Base-by-base conservation (phyloP, 2,329 filamentous ascomycete genomes). In the Penicillium sp. region DNA sequence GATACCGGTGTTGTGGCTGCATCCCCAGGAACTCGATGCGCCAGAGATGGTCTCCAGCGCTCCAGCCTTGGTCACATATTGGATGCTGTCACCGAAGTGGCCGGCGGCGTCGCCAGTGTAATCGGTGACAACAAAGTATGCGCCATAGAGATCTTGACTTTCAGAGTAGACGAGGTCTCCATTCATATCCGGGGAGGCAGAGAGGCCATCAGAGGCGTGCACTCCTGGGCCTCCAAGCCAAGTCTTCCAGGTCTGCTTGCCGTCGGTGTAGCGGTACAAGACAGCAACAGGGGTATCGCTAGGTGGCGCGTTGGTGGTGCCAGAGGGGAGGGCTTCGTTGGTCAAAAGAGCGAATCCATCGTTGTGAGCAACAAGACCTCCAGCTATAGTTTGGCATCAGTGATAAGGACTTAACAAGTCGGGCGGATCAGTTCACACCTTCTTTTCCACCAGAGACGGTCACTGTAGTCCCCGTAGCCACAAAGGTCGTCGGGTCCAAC, bases 1-100 rank as follows among this genome's bases (percentile, higher is more conserved):
- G 57, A 88, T 88, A 57, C 86, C 86, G 0, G 85, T 87, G 75
- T 88, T 88, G 78, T 88, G 85, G 5, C 82, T 85, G 77, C 86
- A 88, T 17, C 85, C 86, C 80, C 84, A 88, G 14, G 79, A 77
- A 57, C 81, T 84, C 45, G 81, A 81, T 2, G 85, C 83, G 1
- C 83, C 84, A 1, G 71, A 51, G 60, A 86, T 85, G 11, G 72
- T 76, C 64, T 83, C 73, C 3, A 87, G 71, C 7, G 76, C 79
- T 12, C 86, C 86, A 17, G 76, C 66, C 12, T 78, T 71, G 38
- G 74, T 72, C 31, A 84, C 78, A 56, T 84, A 84, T 64, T 83
- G 74, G 38, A 85, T 80, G 56, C 76, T 82, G 66, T 88, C 86
- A 28, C 86, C 86, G 51, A 79, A 88, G 71, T 88, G 85, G 39